Conservation (phyloP, 148 eudicot genomes). For the Chenopodium formosanum region DNA sequence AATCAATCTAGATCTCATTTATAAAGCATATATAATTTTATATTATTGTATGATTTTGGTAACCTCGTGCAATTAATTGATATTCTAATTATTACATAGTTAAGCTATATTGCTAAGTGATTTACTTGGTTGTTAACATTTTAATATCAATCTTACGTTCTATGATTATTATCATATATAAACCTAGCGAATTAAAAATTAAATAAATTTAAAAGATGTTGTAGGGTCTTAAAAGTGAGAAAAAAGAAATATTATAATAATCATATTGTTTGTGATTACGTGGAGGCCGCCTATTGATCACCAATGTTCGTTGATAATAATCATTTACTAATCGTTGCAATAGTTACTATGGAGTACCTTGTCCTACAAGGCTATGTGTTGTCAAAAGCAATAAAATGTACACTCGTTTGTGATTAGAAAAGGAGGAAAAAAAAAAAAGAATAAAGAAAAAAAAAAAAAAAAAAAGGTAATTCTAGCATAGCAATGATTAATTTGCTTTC, state of each 20-base stretch:
- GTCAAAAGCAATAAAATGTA: slow-evolving; percentile 9
- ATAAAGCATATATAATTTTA: neutral
- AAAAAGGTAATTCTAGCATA: neutral
- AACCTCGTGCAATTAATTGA: slow-evolving; percentile 3
- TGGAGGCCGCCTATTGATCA: slow-evolving; percentile 2
- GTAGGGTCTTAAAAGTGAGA: neutral
- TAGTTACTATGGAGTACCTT: slow-evolving; percentile 10
- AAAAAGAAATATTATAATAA: neutral
- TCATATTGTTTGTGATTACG: slow-evolving; percentile 7
- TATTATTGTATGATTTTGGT: neutral
- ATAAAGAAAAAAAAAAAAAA: neutral
- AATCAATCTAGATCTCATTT: slow-evolving; percentile 18
- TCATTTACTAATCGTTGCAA: slow-evolving; percentile 13
- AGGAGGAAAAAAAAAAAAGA: no score
- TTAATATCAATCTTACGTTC: neutral
- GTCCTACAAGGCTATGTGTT: slow-evolving; percentile 17
- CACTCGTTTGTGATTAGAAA: neutral
- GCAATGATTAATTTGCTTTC: neutral
- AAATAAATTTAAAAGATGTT: neutral
- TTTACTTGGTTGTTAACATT: neutral
- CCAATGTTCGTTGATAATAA: neutral
- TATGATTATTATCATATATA: no score
- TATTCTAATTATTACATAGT: neutral
- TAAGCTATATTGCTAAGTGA: neutral
- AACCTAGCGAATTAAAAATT: no score